Evolutionary conservation across 345 rosid genomes (phyloP), one percentile per base, ranked within the genome.

Genomic region (Hibiscus trionum): DNA sequence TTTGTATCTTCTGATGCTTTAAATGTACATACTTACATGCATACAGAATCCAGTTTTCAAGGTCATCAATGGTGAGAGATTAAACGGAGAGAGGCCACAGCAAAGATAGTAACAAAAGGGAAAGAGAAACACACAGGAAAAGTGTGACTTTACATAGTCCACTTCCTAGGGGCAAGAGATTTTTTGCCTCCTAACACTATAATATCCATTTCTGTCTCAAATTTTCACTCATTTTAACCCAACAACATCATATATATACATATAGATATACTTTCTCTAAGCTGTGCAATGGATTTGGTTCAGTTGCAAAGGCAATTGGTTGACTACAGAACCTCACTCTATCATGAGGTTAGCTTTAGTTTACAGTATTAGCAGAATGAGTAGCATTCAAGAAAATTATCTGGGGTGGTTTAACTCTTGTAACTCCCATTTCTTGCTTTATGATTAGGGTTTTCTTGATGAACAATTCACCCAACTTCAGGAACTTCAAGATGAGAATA

Each of bases 241-340:
- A 55, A 78, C 14, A 56, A 16, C 12, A 56, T 44, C 31, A 61
- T 33, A 57, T 35, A 50, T 17, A 33, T 50, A 15, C 0, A 15
- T 50, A 15, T 50, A 15, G 49, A 29, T 29, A 29, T 29, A 29
- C 4, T 53, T 17, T 26, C 58, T 66, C 42, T 52, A 66, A 77
- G 78, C 3, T 1, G 14, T 44, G 47, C 77, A 64, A 86, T 87
- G 91, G 93, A 82, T 75, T 71, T 74, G n/a, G 59, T 75, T 78
- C 83, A 75, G 85, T 76, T 89, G 82, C 86, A 82, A 71, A 78
- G 67, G 66, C 85, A 84, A 76, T 76, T 85, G 39, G 63, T 76
- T 73, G 83, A 82, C 55, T 84, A 84, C 84, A 75, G 74, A 26
- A 72, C 80, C 44, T 76, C 83, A 52, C 79, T 87, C n/a, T 89